Conservation (phyloP, 805 yeast genomes). For the Peterozyma toletana region DNA sequence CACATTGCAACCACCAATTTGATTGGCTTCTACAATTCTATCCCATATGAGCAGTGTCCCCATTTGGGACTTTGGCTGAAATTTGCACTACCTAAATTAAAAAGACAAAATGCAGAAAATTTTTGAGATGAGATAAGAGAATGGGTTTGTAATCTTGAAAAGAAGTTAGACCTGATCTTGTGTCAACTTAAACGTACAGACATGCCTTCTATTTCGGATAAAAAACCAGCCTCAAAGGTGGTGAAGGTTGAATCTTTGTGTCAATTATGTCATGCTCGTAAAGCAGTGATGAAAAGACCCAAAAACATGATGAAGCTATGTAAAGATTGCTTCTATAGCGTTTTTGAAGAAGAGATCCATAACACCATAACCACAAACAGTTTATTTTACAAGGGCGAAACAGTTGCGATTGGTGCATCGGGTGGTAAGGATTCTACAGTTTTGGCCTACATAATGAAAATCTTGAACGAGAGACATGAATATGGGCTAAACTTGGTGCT, state of each 20-base stretch:
- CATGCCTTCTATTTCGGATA: not conserved
- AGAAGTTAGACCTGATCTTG: too few relatives aligned
- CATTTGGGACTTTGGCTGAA: too few relatives aligned
- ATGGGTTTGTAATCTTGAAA: too few relatives aligned
- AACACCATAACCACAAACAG: conserved; percentile 69
- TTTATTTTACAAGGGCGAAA: conserved; percentile 75
- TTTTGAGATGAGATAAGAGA: too few relatives aligned
- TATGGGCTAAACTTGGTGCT: conserved; percentile 84
- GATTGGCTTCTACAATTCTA: too few relatives aligned
- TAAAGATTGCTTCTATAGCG: conserved; percentile 80
- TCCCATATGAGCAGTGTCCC: too few relatives aligned
- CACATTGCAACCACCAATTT: too few relatives aligned
- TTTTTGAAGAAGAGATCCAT: conserved; percentile 94
- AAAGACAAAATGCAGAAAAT: too few relatives aligned
- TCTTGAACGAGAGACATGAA: conserved; percentile 79
- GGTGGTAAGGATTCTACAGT: conserved; percentile 99
- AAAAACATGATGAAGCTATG: conserved; percentile 87
- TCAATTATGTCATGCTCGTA: conserved; percentile 75
- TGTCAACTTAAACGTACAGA: too few relatives aligned
- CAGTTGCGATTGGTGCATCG: conserved; percentile 94
- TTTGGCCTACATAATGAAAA: conserved; percentile 77
- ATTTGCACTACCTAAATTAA: too few relatives aligned
- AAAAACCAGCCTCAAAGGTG: conserved; percentile 12
- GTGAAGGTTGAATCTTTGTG: conserved; percentile 46
- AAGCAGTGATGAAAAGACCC: conserved; percentile 87